Base-by-base conservation (phyloP, 495 filamentous ascomycete species). In the Xanthoparmelia taractica region DNA sequence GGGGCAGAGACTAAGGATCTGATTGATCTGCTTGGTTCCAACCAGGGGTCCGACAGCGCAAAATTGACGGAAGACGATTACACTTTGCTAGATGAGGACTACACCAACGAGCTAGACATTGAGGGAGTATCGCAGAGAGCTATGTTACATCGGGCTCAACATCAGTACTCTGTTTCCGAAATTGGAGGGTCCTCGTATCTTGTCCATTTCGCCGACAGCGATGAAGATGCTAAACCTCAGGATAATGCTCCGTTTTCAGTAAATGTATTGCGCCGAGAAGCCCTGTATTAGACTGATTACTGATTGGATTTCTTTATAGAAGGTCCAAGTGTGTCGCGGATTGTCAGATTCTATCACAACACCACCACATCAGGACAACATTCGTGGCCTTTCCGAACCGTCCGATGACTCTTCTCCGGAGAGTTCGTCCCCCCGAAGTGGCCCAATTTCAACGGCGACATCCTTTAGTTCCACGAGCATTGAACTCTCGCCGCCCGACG, bases 111-210 rank as follows among this genome's bases (percentile, higher is more conserved):
- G 4, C 40, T 37, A 13, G 31, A 27, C 1, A 15, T 8, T 5
- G 34, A 34, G 8, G 31, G 27, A 4, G 20, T 18, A 2, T 10
- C 18, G 3, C 8, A 37, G 18, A 60, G 20, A 18, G 2, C 33
- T 29, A 37, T 33, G 11, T 29, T 4, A 27, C 7, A 37, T 40
- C 31, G 27, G 2, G 37, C 45, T 20, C 4, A 37, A 5, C 25
- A 18, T 4, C 40, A 20, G 3, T 58, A 55, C 1, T 50, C 29
- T 23, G 31, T 18, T 37, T 29, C 54, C 5, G 57, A 38, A 5
- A 57, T 52, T 4, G 17, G 37, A 4, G 36, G 31, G 5, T 58
- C 41, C 13, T 37, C 61, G 13, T 63, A 63, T 33, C 58, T 63
- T 8, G 40, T 48, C 29, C 61, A 38, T n/a, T 63, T 63, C 38